phyloP scores from a whole-genome alignment of 2,329 filamentous ascomycete genomes.

The Penicillium sp. region DNA sequence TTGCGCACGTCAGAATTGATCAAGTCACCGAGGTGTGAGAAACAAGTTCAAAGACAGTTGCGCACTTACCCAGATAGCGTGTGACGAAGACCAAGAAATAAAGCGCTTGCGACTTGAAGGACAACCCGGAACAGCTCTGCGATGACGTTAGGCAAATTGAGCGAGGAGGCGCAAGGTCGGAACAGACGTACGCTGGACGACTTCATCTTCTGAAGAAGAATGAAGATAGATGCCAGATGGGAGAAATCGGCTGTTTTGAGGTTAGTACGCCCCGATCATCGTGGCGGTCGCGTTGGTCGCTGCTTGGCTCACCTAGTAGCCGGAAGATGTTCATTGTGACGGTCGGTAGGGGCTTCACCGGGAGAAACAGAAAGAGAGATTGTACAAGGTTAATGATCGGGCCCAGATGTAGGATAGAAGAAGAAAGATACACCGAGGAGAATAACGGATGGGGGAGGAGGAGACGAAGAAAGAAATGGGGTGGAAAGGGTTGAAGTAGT shows the following conservation, averaged over 20 bases:
- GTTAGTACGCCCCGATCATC: conserved; percentile 17
- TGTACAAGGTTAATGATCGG: not conserved
- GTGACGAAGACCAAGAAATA: conserved; percentile 94
- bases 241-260: conserved; percentile 77
- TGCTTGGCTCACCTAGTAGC: conserved; percentile 57
- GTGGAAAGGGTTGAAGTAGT: not conserved
- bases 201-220: conserved; percentile 95
- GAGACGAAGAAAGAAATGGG: not conserved
- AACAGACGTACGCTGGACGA: conserved; percentile 72
- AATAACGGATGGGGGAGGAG: not conserved
- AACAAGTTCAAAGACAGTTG: not conserved
- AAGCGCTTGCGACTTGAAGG: conserved; percentile 96
- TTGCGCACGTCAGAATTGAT: conserved; percentile 1
- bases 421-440: not conserved
- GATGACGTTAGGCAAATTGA: conserved; percentile 1
- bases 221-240: conserved; percentile 90
- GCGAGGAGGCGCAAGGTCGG: not conserved
- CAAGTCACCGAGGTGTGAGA: not conserved
- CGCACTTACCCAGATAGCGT: conserved; percentile 74
- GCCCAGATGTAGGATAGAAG: not conserved
- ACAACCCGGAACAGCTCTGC: conserved; percentile 94
- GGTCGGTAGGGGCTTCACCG: conserved; percentile 5
- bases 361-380: not conserved
- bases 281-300: not conserved
- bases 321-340: conserved; percentile 70